Evolutionary conservation across 139 green algal species (phyloP).

Genomic region (Coelastrella sp.): DNA sequence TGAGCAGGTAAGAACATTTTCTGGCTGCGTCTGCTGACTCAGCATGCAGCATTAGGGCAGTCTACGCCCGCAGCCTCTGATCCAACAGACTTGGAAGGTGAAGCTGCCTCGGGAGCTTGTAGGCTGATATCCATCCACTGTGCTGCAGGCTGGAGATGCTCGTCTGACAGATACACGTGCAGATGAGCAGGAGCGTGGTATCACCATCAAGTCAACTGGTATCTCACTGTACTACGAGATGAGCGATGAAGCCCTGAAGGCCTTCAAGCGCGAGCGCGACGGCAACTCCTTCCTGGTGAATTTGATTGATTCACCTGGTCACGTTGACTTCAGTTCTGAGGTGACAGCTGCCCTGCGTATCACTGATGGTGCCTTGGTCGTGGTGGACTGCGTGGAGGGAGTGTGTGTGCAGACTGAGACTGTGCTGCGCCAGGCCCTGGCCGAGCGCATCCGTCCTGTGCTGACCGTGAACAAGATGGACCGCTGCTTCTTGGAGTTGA

Average conservation of each 20-base stretch:
- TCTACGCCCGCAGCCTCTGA: not conserved
- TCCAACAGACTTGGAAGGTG: slow-evolving; percentile 1
- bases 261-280: slow-evolving; percentile 77
- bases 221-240: slow-evolving; percentile 99
- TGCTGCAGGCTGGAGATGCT: slow-evolving; percentile 84
- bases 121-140: not conserved
- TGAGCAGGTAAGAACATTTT: slow-evolving; percentile 75
- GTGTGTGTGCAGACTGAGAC: slow-evolving; percentile 99
- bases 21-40: not conserved
- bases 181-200: slow-evolving; percentile 99
- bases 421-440: slow-evolving; percentile 94
- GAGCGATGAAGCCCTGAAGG: slow-evolving; percentile 78
- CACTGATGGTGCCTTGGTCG: slow-evolving; percentile 98
- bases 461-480: slow-evolving; percentile 99
- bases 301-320: slow-evolving; percentile 99
- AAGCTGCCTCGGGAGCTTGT: not conserved
- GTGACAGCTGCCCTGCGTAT: slow-evolving; percentile 99
- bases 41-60: not conserved
- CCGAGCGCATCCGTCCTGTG: slow-evolving; percentile 97
- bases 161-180: slow-evolving; percentile 96
- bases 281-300: slow-evolving; percentile 98
- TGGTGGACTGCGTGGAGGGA: slow-evolving; percentile 99
- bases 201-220: slow-evolving; percentile 99
- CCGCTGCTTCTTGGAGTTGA: slow-evolving; percentile 99
- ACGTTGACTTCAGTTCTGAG: slow-evolving; percentile 99